Base-by-base conservation (phyloP, 2,329 filamentous ascomycete species). In the Alternaria sp. region DNA sequence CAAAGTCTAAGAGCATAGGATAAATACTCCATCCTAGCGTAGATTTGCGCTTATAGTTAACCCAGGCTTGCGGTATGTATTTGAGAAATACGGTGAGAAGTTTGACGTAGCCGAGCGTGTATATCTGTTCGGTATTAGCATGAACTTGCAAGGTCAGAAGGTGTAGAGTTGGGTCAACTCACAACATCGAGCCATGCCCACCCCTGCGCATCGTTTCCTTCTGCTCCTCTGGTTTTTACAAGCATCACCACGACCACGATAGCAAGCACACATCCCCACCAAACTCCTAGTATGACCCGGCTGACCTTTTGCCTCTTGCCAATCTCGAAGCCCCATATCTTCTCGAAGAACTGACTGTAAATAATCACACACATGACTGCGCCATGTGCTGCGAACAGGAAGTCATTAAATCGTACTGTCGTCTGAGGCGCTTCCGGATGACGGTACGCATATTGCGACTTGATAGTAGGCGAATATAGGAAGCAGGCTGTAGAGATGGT, bases 391-490 rank as follows among this genome's bases (percentile, higher is more conserved):
- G 94, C 93, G 77, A 98, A 98, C 14, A 89, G 87, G 60, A 98
- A 85, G 81, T 99, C 95, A 80, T 98, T 98, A 80, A 92, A 87
- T 57, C 91, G 88, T 30, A 97, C 94, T 1, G 94, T 95, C 3
- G 94, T 93, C 44, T 90, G 87, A 8, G 92, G 89, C 5, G 90
- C 88, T 46, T 86, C 79, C 3, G 87, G 87, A 78, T 98, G 88
- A 62, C 95, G 89, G 18, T 86, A 85, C 22, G 93, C 93, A 82
- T 99, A 99, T 77, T 98, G 92, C 36, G 82, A 78, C 54, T 92
- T 90, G 57, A 98, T 90, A 14, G 87, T 80, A 2, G 92, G 85
- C 18, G 93, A 96, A 80, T 89, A 96, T 68, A 94, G 88, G 73
- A 98, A 92, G 1, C 88, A 84, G 9, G 84, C 77, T 50, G 91